Evolutionary conservation across 2,329 filamentous ascomycete species (phyloP), one percentile per base, ranked within the genome.

Genomic region (Tolypocladium cylindrosporum): DNA sequence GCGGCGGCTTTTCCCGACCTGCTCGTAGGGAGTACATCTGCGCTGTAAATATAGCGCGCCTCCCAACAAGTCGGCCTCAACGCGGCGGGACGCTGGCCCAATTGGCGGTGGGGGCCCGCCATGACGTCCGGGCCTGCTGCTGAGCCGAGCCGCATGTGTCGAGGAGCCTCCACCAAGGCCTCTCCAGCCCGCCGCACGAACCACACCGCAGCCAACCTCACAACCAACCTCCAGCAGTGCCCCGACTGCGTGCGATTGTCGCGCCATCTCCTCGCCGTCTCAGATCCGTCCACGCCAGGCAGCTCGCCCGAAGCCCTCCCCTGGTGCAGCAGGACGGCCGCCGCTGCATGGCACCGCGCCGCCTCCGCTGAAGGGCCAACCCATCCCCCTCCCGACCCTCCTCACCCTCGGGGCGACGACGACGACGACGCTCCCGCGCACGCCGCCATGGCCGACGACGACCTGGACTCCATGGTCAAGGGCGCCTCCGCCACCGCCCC

Each of bases 391-490:
- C 24, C 24, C 24, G 24, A 27, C 24, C 24, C 24, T 27, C 24
- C 24, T 27, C 24, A 27, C 24, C 24, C 24, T 27, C 24, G 24
- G 24, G 24, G 24, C 24, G 24, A 27, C 24, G 24, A 27, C 24
- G 24, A 27, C 24, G 24, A 27, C 43, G 24, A 31, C 43, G 43
- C 43, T 24, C 43, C 27, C 45, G 4, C 39, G 14, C 45, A 5
- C 43, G 11, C 42, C 60, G 59, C 58, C 56, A 88, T 88, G 84
- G 78, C 83, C 65, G 82, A 86, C 69, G 78, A 83, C 61, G 78
- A 83, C 61, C 80, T 96, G 69, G 92, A 97, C 76, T 91, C 91
- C 67, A 83, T 96, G 67, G 90, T 97, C 76, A 97, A 97, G 76
- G 93, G 92, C 68, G 87, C 90, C 55, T 88, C 91, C 59, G 77